Evolutionary conservation across 139 green algal species (phyloP), one percentile per base, ranked within the genome.

Genomic region (Chlamydomonas sp.): DNA sequence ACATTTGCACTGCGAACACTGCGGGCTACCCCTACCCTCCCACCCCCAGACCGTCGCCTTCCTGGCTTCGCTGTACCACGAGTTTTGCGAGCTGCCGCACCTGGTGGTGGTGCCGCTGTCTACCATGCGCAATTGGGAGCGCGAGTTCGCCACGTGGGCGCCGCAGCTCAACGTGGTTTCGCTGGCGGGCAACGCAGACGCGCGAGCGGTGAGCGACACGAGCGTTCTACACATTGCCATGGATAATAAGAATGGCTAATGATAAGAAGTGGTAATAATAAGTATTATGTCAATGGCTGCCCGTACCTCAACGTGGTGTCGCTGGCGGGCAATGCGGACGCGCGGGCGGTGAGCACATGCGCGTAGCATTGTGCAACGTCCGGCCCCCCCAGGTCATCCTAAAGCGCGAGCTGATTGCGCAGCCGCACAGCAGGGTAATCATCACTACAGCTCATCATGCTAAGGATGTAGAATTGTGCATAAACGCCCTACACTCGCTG

Each of bases 51-150:
- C 92, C 62, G 93, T 96, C 58, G 88, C 93, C 14, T 92, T 93
- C 83, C 83, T 96, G n/a, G 89, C 91, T 17, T 80, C 91, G 17
- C 89, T 96, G 6, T 76, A 89, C 77, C 15, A 84, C 58, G 89
- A 89, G 31, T 63, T 63, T 74, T 73, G 66, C 49, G 68, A 72
- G 15, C 87, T 80, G 83, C 96, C 96, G 1, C 91, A 95, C 85
- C 90, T 99, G 82, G 86, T 99, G 66, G 94, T 97, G 12, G 96
- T 96, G 31, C 96, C 96, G 57, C 91, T 97, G 77, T 96, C 93
- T 12, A 97, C 96, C 63, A 89, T 98, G 89, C 89, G 89, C 85
- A 98, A 98, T 88, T 98, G 96, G 96, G 89, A 95, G 91, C 79
- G 91, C 1, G 96, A 98, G 93, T 92, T 97, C 76, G 90, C 81